These are phyloP conservation scores for Nasturtium officinale DNA, from an alignment of 345 rosid genomes.

Conservation along the genomic window DNA sequence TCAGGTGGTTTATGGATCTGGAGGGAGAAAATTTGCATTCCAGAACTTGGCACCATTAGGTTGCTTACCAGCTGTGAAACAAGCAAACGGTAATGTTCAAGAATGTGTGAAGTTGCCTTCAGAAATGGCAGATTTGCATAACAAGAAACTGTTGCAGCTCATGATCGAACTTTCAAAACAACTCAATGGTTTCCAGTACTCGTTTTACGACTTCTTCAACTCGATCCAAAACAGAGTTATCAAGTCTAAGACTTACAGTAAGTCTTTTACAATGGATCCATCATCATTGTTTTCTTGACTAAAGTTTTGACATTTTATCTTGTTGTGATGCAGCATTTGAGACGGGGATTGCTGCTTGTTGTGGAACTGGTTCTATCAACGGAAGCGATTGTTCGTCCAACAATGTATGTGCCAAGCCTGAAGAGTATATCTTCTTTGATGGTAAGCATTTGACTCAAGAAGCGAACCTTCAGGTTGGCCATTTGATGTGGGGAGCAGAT, in stretches of 20 bases:
- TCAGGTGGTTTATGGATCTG: slow-evolving; percentile 37
- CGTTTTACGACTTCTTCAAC: slow-evolving; percentile 40
- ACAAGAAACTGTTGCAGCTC: slow-evolving; percentile 41
- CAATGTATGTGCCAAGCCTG: slow-evolving; percentile 35
- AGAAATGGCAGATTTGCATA: slow-evolving; percentile 40
- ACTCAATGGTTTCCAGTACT: slow-evolving; percentile 39
- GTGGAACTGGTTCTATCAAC: slow-evolving; percentile 43
- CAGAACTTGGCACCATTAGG: slow-evolving; percentile 48
- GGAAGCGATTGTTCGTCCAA: slow-evolving; percentile 26
- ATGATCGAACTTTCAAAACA: slow-evolving; percentile 24
- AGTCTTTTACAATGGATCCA: background rate
- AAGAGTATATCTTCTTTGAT: slow-evolving; percentile 42
- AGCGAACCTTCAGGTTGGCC: slow-evolving; percentile 32
- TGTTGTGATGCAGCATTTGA: slow-evolving; percentile 31
- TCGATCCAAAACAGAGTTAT: slow-evolving; percentile 40
- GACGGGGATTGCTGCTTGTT: slow-evolving; percentile 41
- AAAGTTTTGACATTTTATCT: background rate
- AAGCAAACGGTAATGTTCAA: slow-evolving; percentile 28
- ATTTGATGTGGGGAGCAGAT: slow-evolving; percentile 42
- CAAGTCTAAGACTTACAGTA: slow-evolving; percentile 39
- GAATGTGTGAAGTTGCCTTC: slow-evolving; percentile 40
- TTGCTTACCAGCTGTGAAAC: slow-evolving; percentile 43
- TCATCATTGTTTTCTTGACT: background rate
- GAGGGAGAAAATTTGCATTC: slow-evolving; percentile 43
- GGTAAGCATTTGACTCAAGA: slow-evolving; percentile 42